Evolutionary conservation across 2,329 filamentous ascomycete species (phyloP).

Genomic region (Magnaporthiopsis incrustans): DNA sequence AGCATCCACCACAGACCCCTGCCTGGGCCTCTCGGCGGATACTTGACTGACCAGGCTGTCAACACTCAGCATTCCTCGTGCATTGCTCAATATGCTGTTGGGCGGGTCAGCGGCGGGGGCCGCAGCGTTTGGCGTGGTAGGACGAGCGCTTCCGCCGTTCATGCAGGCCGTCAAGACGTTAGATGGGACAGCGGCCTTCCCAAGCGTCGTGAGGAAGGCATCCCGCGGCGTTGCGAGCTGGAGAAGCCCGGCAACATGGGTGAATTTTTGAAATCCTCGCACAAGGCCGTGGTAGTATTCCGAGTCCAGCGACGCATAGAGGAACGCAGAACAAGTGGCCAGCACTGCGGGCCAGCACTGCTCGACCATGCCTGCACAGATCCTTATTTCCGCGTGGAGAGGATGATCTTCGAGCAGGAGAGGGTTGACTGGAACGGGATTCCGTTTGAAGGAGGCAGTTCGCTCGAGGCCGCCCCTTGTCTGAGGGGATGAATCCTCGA

Average conservation of each 20-base stretch:
- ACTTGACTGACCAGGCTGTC: constrained; percentile 58
- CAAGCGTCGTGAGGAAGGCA: constrained; percentile 87
- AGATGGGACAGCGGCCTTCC: constrained; percentile 85
- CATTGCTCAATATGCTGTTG: constrained; percentile 59
- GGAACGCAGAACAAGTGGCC: constrained; percentile 89
- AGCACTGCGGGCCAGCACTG: constrained; percentile 94
- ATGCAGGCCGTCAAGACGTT: constrained; percentile 60
- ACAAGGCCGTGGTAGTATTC: constrained; percentile 92
- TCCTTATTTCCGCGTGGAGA: constrained; percentile 61
- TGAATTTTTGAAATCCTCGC: constrained; percentile 87
- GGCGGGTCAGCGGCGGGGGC: constrained; percentile 35
- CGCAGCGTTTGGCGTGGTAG: constrained; percentile 32
- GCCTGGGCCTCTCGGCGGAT: constrained; percentile 51
- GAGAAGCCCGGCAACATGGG: constrained; percentile 86
- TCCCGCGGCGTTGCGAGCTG: constrained; percentile 80
- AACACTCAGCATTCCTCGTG: constrained; percentile 64
- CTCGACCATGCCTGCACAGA: constrained; percentile 76
- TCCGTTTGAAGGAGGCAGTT: constrained; percentile 62
- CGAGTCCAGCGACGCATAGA: constrained; percentile 84
- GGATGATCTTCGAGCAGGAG: constrained; percentile 66
- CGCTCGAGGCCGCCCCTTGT: constrained; percentile 39
- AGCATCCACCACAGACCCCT: constrained; percentile 52
- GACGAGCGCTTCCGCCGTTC: constrained; percentile 35
- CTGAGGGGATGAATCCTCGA: constrained; percentile 24
- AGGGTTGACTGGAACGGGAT: constrained; percentile 77